phyloP scores from a whole-genome alignment of 1,284 basidiomycete species.

The Phlebopus sp. region DNA sequence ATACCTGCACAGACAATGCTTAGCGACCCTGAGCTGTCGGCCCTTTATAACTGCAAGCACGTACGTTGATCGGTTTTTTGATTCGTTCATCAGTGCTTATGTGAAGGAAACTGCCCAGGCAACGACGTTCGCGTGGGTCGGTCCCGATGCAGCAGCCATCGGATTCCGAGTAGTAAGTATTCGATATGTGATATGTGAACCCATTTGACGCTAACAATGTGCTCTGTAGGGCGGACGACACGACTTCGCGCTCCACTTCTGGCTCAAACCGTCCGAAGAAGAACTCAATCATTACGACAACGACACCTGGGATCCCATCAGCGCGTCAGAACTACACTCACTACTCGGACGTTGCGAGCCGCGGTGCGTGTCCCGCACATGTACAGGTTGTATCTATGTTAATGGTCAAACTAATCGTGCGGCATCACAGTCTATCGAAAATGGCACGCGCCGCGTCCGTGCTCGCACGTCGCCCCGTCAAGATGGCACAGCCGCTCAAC shows the following conservation, averaged over 20 bases:
- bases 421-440: constrained; percentile 41
- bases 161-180: constrained; percentile 40
- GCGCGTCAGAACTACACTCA: constrained; percentile 16
- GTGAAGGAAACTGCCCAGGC: constrained; percentile 26
- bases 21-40: constrained; percentile 34
- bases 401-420: constrained; percentile 1
- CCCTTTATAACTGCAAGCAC: constrained; percentile 30
- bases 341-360: constrained; percentile 35
- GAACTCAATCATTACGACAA: constrained; percentile 1
- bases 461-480: constrained; percentile 37
- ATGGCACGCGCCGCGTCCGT: constrained; percentile 37
- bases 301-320: constrained; percentile 5
- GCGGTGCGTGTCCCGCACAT: constrained; percentile 32
- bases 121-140: constrained; percentile 40
- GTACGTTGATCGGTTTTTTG: constrained; percentile 30
- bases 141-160: constrained; percentile 34
- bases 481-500: constrained; percentile 39
- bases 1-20: constrained; percentile 41
- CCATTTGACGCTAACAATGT: no score
- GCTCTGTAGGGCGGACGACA: constrained; percentile 20
- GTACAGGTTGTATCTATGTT: no score
- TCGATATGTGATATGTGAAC: no score
- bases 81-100: background rate
- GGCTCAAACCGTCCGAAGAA: constrained; percentile 13
- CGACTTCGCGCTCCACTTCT: constrained; percentile 27